Conservation (phyloP, 805 yeast species). For the Metschnikowia proteae region DNA sequence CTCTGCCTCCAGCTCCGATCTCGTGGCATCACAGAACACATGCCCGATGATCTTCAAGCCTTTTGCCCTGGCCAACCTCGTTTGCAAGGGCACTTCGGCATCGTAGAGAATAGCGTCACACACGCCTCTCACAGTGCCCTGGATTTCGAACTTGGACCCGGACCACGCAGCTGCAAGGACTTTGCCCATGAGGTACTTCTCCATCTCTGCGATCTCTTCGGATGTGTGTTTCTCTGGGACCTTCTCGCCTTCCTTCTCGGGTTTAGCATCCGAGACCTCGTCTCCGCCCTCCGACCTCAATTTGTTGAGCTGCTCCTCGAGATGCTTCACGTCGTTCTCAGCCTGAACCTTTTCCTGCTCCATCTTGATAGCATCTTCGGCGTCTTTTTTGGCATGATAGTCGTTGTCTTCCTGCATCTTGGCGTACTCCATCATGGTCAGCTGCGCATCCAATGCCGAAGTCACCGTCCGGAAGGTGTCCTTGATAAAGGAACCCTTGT, state of each 20-base stretch:
- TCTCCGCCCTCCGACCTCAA: conserved; percentile 5
- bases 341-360: conserved; percentile 27
- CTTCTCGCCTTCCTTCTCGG: conserved; percentile 10
- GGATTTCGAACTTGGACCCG: conserved; percentile 75
- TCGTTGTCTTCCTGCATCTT: conserved; percentile 59
- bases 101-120: conserved; percentile 66
- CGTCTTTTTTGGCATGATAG: conserved; percentile 38
- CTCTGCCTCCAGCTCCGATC: conserved; percentile 67
- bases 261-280: not conserved
- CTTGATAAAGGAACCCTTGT: conserved; percentile 68
- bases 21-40: conserved; percentile 53
- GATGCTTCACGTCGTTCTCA: conserved; percentile 23
- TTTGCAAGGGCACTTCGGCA: conserved; percentile 43
- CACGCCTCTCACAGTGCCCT: conserved; percentile 65
- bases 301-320: conserved; percentile 15
- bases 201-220: conserved; percentile 67
- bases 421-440: conserved; percentile 68
- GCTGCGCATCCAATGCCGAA: conserved; percentile 74
- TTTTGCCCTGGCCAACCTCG: conserved; percentile 58
- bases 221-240: conserved; percentile 43
- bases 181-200: conserved; percentile 71
- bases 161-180: conserved; percentile 83
- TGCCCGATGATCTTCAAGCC: conserved; percentile 58
- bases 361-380: conserved; percentile 14
- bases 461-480: conserved; percentile 70